Base-by-base conservation (phyloP, 768 basidiomycete species). In the Panus rudis region DNA sequence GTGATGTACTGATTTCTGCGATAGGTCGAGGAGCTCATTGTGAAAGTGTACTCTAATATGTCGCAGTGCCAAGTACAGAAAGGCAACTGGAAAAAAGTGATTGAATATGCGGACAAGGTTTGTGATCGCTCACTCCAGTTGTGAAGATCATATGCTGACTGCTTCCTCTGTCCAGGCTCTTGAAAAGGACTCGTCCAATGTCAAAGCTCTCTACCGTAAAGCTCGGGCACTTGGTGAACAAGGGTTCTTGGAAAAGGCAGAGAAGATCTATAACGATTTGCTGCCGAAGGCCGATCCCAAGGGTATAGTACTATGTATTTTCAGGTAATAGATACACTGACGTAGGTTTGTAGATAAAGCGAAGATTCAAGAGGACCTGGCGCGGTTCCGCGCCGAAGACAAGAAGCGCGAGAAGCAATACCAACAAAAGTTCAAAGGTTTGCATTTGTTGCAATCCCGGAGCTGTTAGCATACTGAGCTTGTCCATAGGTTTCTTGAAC, bases 41-140 rank as follows among this genome's bases (percentile, higher is more conserved):
- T 86, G 62, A 91, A 84, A 66, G 78, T 90, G 35, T 86, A 91
- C 49, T 76, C 84, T 3, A 92, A 92, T 44, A 84, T 87, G 83
- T 77, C 81, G 3, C 86, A 85, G 4, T 88, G 86, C 52, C 85
- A 91, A 58, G 64, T 91, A 55, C 89, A 87, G 62, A 77, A 78
- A 39, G 68, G 70, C 37, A 92, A 88, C 56, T 92, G 84, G 84
- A 76, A 78, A 54, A 77, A 89, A 12, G 83, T 81, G 0, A 58
- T 76, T 40, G 85, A 91, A 52, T 81, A 85, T n/a, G 85, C 89
- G 19, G 79, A 90, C 52, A 84, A 90, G 72, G 87, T 74, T 33
- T 13, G 57, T 16, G n/a, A n/a, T 19, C 23, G 8, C 2, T 27
- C 38, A 13, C 33, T 20, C 38, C 21, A 21, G 12, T 12, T 21